Evolutionary conservation across 768 basidiomycete species (phyloP).

Genomic region (Pleurotus eryngii): DNA sequence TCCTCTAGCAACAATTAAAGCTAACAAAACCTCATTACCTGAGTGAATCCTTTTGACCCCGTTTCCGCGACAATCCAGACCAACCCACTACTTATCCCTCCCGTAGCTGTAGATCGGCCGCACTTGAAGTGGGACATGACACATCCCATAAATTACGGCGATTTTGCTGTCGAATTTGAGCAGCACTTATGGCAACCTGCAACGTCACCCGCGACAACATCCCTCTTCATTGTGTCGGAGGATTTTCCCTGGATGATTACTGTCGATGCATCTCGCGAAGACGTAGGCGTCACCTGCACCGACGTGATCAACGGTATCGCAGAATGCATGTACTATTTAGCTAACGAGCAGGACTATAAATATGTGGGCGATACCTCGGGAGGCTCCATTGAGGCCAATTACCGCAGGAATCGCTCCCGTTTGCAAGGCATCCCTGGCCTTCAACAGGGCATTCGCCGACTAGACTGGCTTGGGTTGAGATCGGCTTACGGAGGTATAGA

Average conservation of each 20-base stretch:
- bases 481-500: not conserved
- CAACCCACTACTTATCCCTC: not conserved
- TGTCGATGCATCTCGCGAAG: not conserved
- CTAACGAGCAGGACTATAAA: slow-evolving; percentile 1
- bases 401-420: not conserved
- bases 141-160: not conserved
- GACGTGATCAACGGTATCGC: slow-evolving; percentile 1
- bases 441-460: not conserved
- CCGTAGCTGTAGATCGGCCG: not conserved
- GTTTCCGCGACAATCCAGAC: not conserved
- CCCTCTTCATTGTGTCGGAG: not conserved
- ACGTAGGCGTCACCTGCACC: slow-evolving; percentile 1
- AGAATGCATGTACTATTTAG: slow-evolving; percentile 1
- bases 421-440: not conserved
- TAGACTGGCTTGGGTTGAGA: not conserved
- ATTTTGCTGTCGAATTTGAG: not conserved
- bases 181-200: not conserved
- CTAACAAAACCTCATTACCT: no score
- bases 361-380: not conserved
- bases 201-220: not conserved
- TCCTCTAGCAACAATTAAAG: no score
- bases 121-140: slow-evolving; percentile 1
- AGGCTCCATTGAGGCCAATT: not conserved
- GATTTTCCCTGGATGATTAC: slow-evolving; percentile 4
- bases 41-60: not conserved